Base-by-base conservation (phyloP, 2,329 filamentous ascomycete genomes). In the Akanthomyces uredinophilus region DNA sequence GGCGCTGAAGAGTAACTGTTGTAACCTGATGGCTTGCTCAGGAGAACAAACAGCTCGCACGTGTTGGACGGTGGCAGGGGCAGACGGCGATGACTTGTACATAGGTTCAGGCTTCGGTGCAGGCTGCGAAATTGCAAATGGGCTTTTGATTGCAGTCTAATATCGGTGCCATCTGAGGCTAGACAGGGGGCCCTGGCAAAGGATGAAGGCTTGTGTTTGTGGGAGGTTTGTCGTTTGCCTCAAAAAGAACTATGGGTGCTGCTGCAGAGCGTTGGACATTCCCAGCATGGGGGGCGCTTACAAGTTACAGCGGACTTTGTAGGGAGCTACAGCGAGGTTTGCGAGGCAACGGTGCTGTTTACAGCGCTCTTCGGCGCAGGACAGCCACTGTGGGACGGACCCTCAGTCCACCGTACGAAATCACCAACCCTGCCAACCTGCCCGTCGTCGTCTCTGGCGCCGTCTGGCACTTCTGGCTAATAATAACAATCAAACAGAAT, bases 71-170 rank as follows among this genome's bases (percentile, higher is more conserved):
- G 20, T 13, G 20, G 20, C 51, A 52, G 37, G 47, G 37, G 35
- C 6, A 35, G 18, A 56, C 18, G 53, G 53, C 3, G 54, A 57
- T 44, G 43, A 10, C 10, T 55, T 3, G 39, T 35, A n/a, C n/a
- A n/a, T n/a, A 24, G 27, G 4, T 29, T 29, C 27, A 29, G 27
- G 44, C 32, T 18, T 22, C 24, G 24, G 56, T 18, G 47, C 37
- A 43, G 27, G 44, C 20, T 35, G n/a, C 20, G 57, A 60, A 53
- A 60, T 60, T 60, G 39, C 49, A 60, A 39, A 60, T 49, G 29
- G 44, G 13, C 32, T 29, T 35, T 41, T 44, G 39, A 43, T 57
- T 50, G 44, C 43, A 47, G 27, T 44, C 39, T 60, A 60, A 60
- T 60, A 47, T 53, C 58, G 16, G 24, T 18, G 39, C 13, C 55